Percentiles rank a stretch among this genome's conserved stretches.
Evolutionary conservation across 2,329 filamentous ascomycete species (phyloP).

Genomic region (Trichophyton mentagrophytes): DNA sequence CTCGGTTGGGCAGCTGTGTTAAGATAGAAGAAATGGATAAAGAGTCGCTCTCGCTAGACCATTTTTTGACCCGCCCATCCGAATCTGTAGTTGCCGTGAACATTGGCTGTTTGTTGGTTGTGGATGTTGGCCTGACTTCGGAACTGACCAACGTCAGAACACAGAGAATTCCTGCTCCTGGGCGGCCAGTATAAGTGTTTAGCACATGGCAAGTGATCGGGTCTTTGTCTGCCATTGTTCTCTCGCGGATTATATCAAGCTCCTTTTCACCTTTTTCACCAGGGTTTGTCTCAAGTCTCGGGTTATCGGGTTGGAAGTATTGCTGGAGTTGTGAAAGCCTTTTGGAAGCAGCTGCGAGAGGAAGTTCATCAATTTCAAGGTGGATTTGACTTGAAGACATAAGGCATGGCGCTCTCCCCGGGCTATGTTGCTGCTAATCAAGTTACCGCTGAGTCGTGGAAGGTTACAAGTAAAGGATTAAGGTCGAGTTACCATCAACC

Average conservation of each 20-base stretch:
- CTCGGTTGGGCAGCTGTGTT: neutral
- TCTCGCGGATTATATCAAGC: neutral
- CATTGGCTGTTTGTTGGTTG: constrained; percentile 14
- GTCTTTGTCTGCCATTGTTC: constrained; percentile 21
- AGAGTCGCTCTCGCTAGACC: constrained; percentile 20
- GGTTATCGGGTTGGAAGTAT: neutral
- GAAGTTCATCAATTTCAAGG: neutral
- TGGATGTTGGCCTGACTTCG: constrained; percentile 15
- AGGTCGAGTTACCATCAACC: too few species aligned
- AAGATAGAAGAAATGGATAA: constrained; percentile 16
- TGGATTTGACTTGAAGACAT: neutral
- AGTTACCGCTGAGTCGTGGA: too few species aligned
- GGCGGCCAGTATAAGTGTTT: constrained; percentile 36
- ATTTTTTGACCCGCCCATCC: constrained; percentile 36
- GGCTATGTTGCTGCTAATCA: neutral
- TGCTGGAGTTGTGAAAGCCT: neutral
- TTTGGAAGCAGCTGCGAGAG: neutral
- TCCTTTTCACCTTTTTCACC: neutral
- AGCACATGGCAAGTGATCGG: constrained; percentile 41
- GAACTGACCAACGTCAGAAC: constrained; percentile 46
- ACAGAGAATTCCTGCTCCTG: constrained; percentile 36
- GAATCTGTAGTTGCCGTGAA: constrained; percentile 33
- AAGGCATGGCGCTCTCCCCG: neutral
- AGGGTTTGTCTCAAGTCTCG: neutral
- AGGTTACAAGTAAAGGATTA: too few species aligned